Evolutionary conservation across 2,329 filamentous ascomycete species (phyloP), one percentile per base, ranked within the genome.

Genomic region (Claviceps digitariae): DNA sequence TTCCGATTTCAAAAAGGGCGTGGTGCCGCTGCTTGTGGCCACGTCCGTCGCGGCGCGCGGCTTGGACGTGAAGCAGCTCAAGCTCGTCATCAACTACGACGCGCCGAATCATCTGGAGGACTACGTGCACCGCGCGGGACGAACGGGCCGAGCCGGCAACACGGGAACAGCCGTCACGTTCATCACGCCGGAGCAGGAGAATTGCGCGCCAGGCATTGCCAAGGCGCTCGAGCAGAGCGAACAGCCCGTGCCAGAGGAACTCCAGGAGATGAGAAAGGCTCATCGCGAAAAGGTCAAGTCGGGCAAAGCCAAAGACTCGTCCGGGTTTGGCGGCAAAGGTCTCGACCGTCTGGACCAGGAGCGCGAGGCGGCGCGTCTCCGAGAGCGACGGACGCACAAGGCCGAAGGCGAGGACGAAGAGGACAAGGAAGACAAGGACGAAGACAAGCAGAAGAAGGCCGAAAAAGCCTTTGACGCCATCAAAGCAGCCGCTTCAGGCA

Each of bases 21-120:
- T 91, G 45, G 81, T 94, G 48, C 90, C 90, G 0, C 86, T 98
- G 54, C 75, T 98, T 64, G 86, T 97, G 63, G 93, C 93, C 12
- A 98, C 93, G 0, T 96, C 91, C 12, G 89, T 98, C 55, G 93
- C 93, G 41, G 93, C 93, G 50, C 87, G 93, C 67, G 93, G 93
- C 56, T 75, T 98, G 43, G 93, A 98, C 66, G 91, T 98, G 46
- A 95, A 96, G 70, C 89, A 95, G 66, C 76, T 98, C 36, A 96
- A 94, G 68, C 78, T 97, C 34, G 93, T 98, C 52, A 84, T 98
- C 70, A 97, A 97, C 69, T 96, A 89, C 65, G 90, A 96, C 64
- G 87, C 86, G 1, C 91, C 90, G 1, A 95, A 95, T 62, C 90
- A 97, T 70, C 70, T 95, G 57, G 93, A 98, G 69, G 93, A 97